A percentile compares a stretch with the other conserved stretches of the same genome.
These are phyloP conservation scores for Pichia paraexigua DNA, from an alignment of 805 yeast genomes.

Conservation along the genomic window DNA sequence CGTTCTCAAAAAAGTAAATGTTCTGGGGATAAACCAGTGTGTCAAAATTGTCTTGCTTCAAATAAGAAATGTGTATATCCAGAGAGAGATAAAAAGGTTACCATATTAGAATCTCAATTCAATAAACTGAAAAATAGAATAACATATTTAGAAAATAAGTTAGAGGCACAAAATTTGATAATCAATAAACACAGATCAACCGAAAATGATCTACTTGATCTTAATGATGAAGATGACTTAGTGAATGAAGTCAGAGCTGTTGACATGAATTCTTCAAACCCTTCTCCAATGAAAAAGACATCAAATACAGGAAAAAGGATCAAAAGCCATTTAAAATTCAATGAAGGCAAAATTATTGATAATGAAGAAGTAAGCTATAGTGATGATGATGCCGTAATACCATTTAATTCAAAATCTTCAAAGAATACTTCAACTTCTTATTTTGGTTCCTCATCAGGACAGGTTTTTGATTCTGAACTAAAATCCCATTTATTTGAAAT, in stretches of 20 bases:
- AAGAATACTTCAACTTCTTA: background rate
- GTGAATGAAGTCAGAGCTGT: background rate
- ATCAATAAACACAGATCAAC: background rate
- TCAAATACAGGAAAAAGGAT: background rate
- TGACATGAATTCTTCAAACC: background rate
- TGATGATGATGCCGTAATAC: conserved; percentile 1
- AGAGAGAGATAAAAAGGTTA: conserved; percentile 16
- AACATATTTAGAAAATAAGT: conserved; percentile 9
- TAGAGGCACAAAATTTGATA: background rate
- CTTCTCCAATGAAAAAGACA: background rate
- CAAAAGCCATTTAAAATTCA: background rate
- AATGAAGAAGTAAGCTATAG: background rate
- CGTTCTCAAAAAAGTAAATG: conserved; percentile 41
- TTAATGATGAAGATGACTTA: background rate
- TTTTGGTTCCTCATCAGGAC: conserved; percentile 10
- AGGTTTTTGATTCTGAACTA: conserved; percentile 11
- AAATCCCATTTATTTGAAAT: conserved; percentile 10
- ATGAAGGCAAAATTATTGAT: background rate
- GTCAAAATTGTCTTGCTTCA: conserved; percentile 13
- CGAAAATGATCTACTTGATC: no score
- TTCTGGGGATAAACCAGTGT: conserved; percentile 27
- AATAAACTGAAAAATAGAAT: conserved; percentile 11
- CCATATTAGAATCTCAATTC: conserved; percentile 16
- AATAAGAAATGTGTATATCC: conserved; percentile 16
- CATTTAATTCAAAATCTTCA: conserved; percentile 1